Conservation (phyloP, 1,284 basidiomycete species). For the Afroboletus lepidellus region DNA sequence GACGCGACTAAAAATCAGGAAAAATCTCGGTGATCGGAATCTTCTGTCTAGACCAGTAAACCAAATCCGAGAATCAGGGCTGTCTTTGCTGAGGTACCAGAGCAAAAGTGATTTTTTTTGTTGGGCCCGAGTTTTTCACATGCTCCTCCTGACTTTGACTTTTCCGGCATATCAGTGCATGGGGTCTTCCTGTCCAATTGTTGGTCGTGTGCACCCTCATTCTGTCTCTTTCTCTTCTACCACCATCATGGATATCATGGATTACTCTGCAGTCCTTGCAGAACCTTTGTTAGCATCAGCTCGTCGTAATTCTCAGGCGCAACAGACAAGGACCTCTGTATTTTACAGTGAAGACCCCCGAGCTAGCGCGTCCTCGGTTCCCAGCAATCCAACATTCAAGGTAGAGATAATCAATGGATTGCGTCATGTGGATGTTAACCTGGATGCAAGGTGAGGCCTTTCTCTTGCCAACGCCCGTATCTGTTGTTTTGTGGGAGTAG, state of each 20-base stretch:
- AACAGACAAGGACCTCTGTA: constrained; percentile 1
- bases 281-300: constrained; percentile 7
- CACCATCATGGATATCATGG: constrained; percentile 21
- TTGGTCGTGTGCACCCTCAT: constrained; percentile 24
- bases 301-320: not conserved
- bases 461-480: constrained; percentile 10
- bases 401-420: constrained; percentile 54
- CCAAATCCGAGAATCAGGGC: not conserved
- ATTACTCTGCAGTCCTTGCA: constrained; percentile 7
- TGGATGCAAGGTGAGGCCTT: constrained; percentile 72
- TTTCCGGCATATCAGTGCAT: not conserved
- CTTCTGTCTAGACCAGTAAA: no score
- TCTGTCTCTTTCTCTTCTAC: not conserved
- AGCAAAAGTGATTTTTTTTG: no score
- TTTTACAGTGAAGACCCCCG: constrained; percentile 8
- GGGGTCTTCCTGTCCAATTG: constrained; percentile 7
- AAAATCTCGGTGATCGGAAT: not conserved
- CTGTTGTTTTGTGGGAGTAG: constrained; percentile 9
- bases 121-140: no score
- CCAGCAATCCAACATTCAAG: constrained; percentile 1
- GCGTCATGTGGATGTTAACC: constrained; percentile 54
- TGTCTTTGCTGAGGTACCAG: not conserved
- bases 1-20: not conserved
- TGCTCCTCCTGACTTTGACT: not conserved
- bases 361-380: constrained; percentile 3